Evolutionary conservation across 2,329 filamentous ascomycete genomes (phyloP).

Genomic region (Fusarium sp.): DNA sequence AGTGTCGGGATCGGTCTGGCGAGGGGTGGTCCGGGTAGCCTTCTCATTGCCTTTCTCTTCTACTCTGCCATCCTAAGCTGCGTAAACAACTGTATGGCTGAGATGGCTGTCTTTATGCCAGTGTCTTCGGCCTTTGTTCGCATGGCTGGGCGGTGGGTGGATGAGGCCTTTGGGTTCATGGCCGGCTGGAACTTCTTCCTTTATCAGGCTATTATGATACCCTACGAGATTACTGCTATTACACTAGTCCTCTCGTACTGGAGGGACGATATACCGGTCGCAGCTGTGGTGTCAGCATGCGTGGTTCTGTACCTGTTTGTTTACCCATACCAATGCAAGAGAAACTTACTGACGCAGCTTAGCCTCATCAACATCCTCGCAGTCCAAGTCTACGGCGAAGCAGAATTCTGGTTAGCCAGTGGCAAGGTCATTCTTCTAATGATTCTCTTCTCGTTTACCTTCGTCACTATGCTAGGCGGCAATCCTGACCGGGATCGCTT

Average conservation of each 20-base stretch:
- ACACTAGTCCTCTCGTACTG: conserved; percentile 57
- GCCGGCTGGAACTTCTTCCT: conserved; percentile 59
- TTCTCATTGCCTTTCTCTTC: conserved; percentile 70
- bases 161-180: conserved; percentile 72
- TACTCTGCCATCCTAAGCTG: conserved; percentile 69
- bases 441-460: conserved; percentile 26
- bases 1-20: conserved; percentile 69
- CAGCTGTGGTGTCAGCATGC: conserved; percentile 70
- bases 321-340: conserved; percentile 20
- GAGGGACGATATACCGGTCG: conserved; percentile 68
- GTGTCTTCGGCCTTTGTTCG: conserved; percentile 74
- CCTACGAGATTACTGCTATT: conserved; percentile 57
- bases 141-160: conserved; percentile 74
- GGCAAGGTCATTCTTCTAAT: conserved; percentile 28
- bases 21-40: conserved; percentile 58
- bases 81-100: conserved; percentile 75
- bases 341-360: conserved; percentile 38
- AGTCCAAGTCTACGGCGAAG: conserved; percentile 27
- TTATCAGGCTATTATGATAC: conserved; percentile 56
- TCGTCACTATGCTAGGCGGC: conserved; percentile 29
- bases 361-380: conserved; percentile 20
- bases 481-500: conserved; percentile 26
- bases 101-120: conserved; percentile 75
- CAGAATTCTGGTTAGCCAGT: conserved; percentile 25
- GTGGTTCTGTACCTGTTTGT: conserved; percentile 70